Evolutionary conservation across 331 rosid species (phyloP), one percentile per base, ranked within the genome.

Genomic region (Rhamnella rubrinervis): DNA sequence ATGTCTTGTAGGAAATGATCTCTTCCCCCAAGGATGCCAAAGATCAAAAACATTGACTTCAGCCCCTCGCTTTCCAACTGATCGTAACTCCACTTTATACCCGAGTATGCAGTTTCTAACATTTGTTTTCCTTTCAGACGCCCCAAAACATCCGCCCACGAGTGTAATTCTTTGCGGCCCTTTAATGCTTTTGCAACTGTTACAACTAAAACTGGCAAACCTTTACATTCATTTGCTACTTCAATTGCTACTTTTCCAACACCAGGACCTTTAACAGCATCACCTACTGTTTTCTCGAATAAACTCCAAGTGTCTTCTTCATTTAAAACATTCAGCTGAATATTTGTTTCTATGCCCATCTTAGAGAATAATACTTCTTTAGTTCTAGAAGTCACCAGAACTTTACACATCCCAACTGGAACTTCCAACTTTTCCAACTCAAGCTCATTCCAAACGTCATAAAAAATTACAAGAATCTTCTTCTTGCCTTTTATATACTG

Each of bases 201-300:
- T 7, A 76, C 50, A 21, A 76, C 63, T 11, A 72, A 41, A 57
- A 71, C 26, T 9, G 82, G 84, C 55, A 79, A 66, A 1, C 74
- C 66, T 38, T 61, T 37, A 31, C 35, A 31, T 31, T 31, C 35
- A 6, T 19, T 55, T 6, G 62, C 63, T n/a, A 83, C 69, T 55
- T 60, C 15, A 52, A 21, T 6, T 0, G 74, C 56, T 21, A 67
- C 7, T 2, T 2, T 7, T 18, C 18, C 10, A 14, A 61, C 31
- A 2, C 20, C 31, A 4, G 7, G 0, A 0, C 50, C 39, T 7
- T 26, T n/a, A 19, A 41, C 3, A 5, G 6, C 6, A 37, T 31
- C 7, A 55, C 57, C 70, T 12, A 65, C 73, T 18, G 23, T 72
- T 19, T 59, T 58, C 7, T 37, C 60, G 55, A 83, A 80, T 20